Percentiles rank a stretch among this genome's conserved stretches.
These are phyloP conservation scores for Nicotiana benthamiana DNA, from an alignment of 257 asterid genomes.

Conservation along the genomic window DNA sequence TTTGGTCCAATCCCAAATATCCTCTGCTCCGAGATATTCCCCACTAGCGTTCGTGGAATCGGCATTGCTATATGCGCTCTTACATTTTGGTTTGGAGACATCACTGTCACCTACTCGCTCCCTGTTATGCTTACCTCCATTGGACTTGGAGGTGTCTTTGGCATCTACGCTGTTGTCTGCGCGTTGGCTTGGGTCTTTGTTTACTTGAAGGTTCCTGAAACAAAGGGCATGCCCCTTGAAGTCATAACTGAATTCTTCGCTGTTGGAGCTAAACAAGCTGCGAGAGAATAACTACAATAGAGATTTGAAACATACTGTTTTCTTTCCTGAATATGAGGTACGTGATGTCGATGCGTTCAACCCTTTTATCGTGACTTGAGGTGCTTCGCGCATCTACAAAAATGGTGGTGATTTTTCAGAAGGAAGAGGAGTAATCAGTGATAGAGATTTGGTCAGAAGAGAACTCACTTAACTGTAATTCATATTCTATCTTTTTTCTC, in stretches of 20 bases:
- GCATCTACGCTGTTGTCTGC: conserved; percentile 67
- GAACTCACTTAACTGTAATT: background rate
- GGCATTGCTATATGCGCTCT: conserved; percentile 95
- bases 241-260: conserved; percentile 88
- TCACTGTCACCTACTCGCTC: conserved; percentile 64
- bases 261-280: conserved; percentile 58
- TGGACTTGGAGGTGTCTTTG: conserved; percentile 71
- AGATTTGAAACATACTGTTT: background rate
- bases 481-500: background rate
- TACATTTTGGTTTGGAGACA: conserved; percentile 84
- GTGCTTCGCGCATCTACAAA: background rate
- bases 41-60: conserved; percentile 88
- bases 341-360: background rate
- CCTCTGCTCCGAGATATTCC: conserved; percentile 92
- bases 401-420: background rate
- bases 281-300: conserved; percentile 5
- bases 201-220: conserved; percentile 73
- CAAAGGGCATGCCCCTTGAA: conserved; percentile 95
- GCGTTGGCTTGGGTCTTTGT: conserved; percentile 62
- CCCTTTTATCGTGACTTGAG: background rate
- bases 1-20: conserved; percentile 96
- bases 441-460: background rate
- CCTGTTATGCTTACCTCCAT: conserved; percentile 66
- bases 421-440: background rate
- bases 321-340: background rate